Evolutionary conservation across 2,329 filamentous ascomycete species (phyloP).

Genomic region (Hymenoscyphus infarciens): DNA sequence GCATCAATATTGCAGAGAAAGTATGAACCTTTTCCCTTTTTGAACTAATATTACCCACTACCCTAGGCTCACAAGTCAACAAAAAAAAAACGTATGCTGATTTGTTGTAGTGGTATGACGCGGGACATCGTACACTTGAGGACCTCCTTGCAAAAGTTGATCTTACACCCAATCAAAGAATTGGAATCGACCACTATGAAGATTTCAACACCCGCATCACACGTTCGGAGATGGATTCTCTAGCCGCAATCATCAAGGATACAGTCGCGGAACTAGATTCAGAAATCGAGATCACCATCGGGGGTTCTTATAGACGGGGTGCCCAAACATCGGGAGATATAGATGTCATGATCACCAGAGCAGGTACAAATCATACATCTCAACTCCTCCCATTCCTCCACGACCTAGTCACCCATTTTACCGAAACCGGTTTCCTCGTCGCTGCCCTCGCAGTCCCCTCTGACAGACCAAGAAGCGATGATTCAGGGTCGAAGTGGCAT

Average conservation of each 20-base stretch:
- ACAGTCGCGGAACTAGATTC: constrained; percentile 59
- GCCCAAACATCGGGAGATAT: constrained; percentile 73
- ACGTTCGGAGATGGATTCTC: constrained; percentile 66
- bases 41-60: too few species aligned
- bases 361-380: constrained; percentile 47
- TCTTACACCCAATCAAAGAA: constrained; percentile 64
- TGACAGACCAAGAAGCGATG: constrained; percentile 16
- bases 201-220: constrained; percentile 80
- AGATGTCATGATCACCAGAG: constrained; percentile 77
- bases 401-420: constrained; percentile 59
- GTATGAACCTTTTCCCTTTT: too few species aligned
- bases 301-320: constrained; percentile 83
- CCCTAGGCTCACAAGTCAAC: too few species aligned
- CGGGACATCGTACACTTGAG: constrained; percentile 70
- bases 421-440: constrained; percentile 61
- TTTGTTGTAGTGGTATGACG: constrained; percentile 58
- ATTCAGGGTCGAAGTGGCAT: constrained; percentile 75
- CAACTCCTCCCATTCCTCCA: constrained; percentile 62
- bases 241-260: constrained; percentile 61
- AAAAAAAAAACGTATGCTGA: too few species aligned
- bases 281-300: constrained; percentile 66
- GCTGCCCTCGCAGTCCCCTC: constrained; percentile 59
- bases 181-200: constrained; percentile 75
- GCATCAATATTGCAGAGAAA: constrained; percentile 62
- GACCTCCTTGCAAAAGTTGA: constrained; percentile 62